Conservation (phyloP, 768 basidiomycete species). For the Cytidiella melzeri region DNA sequence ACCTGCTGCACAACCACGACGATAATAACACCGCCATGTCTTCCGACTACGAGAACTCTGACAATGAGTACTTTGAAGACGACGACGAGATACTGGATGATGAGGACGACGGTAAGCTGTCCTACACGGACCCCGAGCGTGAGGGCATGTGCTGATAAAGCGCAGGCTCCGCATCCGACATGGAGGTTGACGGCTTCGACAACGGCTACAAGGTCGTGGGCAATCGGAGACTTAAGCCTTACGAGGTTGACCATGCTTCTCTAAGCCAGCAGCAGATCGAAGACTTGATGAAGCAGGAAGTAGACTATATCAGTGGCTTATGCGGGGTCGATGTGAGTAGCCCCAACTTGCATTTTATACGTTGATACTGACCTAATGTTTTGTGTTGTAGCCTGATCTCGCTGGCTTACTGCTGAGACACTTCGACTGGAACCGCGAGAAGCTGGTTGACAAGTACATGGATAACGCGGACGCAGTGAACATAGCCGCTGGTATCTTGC, state of each 20-base stretch:
- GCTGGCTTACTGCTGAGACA: conserved; percentile 78
- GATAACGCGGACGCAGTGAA: conserved; percentile 74
- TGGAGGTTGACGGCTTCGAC: conserved; percentile 61
- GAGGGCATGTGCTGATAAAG: conserved; percentile 17
- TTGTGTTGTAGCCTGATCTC: conserved; percentile 43
- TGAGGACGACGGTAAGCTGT: conserved; percentile 47
- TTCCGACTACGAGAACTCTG: conserved; percentile 68
- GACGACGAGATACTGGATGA: conserved; percentile 61
- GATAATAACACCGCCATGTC: conserved; percentile 35
- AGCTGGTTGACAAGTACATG: conserved; percentile 95
- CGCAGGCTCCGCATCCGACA: conserved; percentile 44
- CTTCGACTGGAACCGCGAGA: conserved; percentile 94
- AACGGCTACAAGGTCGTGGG: conserved; percentile 57
- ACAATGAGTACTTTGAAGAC: conserved; percentile 61
- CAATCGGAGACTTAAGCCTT: conserved; percentile 59
- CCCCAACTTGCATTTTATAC: not conserved
- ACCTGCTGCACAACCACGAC: not conserved
- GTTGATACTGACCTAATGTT: conserved; percentile 1
- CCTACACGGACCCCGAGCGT: conserved; percentile 1
- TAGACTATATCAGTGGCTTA: conserved; percentile 84
- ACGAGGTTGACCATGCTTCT: conserved; percentile 81
- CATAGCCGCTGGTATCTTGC: conserved; percentile 66
- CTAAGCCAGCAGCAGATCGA: conserved; percentile 70
- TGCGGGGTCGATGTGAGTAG: conserved; percentile 82
- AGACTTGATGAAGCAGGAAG: conserved; percentile 68